A percentile compares a stretch with the other conserved stretches of the same genome.
Conservation (phyloP, 345 rosid species). For the Citrus sinensis region DVS_A1.0 CM039169.1:31120001-31120500, state of each 20-base stretch:
- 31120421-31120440: neutral
- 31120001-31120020: slow-evolving; percentile 1
- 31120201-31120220: neutral
- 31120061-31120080: slow-evolving; percentile 46
- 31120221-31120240: slow-evolving; percentile 2
- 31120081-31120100: slow-evolving; percentile 73
- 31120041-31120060: neutral
- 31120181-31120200: slow-evolving; percentile 2
- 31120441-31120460: neutral
- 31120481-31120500: neutral
- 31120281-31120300: neutral
- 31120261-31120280: neutral
- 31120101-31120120: slow-evolving; percentile 69
- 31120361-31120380: neutral
- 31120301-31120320: neutral
- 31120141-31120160: slow-evolving; percentile 71
- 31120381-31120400: neutral
- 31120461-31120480: neutral
- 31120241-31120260: neutral
- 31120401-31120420: neutral
- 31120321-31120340: neutral
- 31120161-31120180: slow-evolving; percentile 97
- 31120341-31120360: neutral
- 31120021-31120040: slow-evolving; percentile 17
- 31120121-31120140: slow-evolving; percentile 79